Evolutionary conservation across 2,329 filamentous ascomycete genomes (phyloP), one percentile per base, ranked within the genome.

Genomic region (Talaromyces islandicus): DNA sequence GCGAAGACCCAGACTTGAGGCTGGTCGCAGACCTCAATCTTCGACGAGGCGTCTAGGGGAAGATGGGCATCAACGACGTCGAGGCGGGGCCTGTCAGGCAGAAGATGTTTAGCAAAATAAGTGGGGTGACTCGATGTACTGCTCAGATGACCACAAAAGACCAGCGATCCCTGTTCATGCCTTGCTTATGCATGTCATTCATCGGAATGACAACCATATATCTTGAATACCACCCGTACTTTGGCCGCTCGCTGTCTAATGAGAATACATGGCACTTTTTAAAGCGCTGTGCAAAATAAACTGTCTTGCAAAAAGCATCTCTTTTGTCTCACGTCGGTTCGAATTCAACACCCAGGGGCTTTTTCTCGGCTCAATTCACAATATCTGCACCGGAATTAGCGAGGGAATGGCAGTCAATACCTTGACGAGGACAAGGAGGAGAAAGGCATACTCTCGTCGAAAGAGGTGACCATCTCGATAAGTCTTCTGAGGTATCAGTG

Each of bases 21-120:
- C 63, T 77, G 61, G 77, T 79, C 54, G 67, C 72, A 30, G 68
- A 77, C 64, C 51, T 80, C 38, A 73, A 78, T 60, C 64, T 79
- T 38, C 76, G 77, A 7, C 71, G 75, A 57, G 69, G 54, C 19
- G 24, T 29, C 11, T 52, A 52, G 48, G 24, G 7, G 19, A 51
- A 14, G 19, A 51, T 19, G 24, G 46, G 10, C 21, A 19, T 46
- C 12, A 12, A 46, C 11, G 11, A 35, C 14, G 32, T 4, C 10
- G 4, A 35, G 32, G 32, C 32, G 14, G 32, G 32, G 14, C 32
- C 17, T 38, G 17, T 38, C 7, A n/a, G 35, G 7, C 35, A 38
- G 35, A 38, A 12, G 35, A 38, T 38, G 7, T 5, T 38, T 17
- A 6, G 7, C 3, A 32, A 32, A 32, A 35, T 17, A 35, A 17